phyloP scores from a whole-genome alignment of 345 rosid species.

The Heritiera littoralis region DNA sequence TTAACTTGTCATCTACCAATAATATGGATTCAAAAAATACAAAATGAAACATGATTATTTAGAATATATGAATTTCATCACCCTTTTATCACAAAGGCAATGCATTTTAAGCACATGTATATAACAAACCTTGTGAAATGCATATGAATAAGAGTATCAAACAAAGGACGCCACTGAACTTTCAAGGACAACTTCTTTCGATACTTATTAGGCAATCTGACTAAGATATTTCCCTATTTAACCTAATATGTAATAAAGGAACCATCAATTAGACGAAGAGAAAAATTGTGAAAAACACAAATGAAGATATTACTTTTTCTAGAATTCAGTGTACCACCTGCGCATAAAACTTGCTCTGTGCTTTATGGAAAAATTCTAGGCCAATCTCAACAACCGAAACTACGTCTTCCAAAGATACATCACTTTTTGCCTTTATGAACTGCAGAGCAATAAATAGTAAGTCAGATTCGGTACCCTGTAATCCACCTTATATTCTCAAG shows the following conservation, averaged over 20 bases:
- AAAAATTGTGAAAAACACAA: constrained; percentile 11
- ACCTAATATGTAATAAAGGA: constrained; percentile 52
- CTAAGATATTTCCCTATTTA: constrained; percentile 90
- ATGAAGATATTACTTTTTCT: constrained; percentile 20
- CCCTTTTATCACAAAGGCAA: neutral
- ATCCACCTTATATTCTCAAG: neutral
- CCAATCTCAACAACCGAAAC: constrained; percentile 65
- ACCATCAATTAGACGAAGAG: constrained; percentile 23
- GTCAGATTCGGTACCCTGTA: constrained; percentile 2
- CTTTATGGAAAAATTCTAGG: constrained; percentile 62
- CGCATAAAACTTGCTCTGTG: constrained; percentile 73
- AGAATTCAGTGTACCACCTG: constrained; percentile 54
- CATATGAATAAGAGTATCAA: constrained; percentile 77
- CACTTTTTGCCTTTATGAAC: constrained; percentile 94
- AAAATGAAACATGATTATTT: neutral
- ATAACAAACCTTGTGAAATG: constrained; percentile 79
- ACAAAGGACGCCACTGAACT: constrained; percentile 88
- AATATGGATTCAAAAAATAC: neutral
- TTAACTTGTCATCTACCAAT: neutral
- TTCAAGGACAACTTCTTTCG: constrained; percentile 72
- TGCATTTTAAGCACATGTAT: neutral
- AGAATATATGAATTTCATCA: neutral
- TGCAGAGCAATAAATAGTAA: constrained; percentile 34
- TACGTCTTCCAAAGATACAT: constrained; percentile 74
- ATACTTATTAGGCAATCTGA: constrained; percentile 73